Base-by-base conservation (phyloP, 306 rosid species). In the Fagus sylvatica region DNA sequence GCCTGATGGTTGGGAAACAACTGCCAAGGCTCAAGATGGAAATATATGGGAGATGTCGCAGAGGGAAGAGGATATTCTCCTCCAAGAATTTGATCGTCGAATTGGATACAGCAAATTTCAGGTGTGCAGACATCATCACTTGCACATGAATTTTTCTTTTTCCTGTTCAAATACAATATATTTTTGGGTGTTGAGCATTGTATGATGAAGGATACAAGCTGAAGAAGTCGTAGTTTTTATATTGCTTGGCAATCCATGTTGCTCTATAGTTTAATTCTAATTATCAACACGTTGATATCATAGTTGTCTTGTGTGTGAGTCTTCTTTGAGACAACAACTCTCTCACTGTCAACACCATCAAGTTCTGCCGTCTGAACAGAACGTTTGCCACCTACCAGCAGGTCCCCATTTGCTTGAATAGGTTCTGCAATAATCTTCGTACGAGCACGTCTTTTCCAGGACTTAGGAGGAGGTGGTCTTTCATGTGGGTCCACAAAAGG, bases 1-100 rank as follows among this genome's bases (percentile, higher is more conserved):
- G 81, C 98, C 98, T 30, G 98, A 93, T 74, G 98, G 98, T 37
- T 92, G 98, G 98, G 98, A 95, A 80, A 91, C 98, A n/a, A 79
- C 89, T 37, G 77, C 91, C 6, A 95, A 90, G 82, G 69, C 85
- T 64, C 85, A 80, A 40, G 97, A 93, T 71, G 98, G 93, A 71
- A 95, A 88, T 75, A 59, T 95, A 39, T 95, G 98, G 98, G 96
- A 91, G 85, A 95, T 95, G 98, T 87, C 98, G 11, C 98, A 95
- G 77, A 91, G 97, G 75, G 98, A 95, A 84, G 98, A 95, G 83
- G 98, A 95, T 61, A 85, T 93, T 49, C 97, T 95, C 60, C 94
- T 93, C 72, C 98, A 93, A 77, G 98, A 95, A 84, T 95, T 90
- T 71, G 98, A 95, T 62, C 93, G 98, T 4, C 87, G 98, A 7